Evolutionary conservation across 2,329 filamentous ascomycete species (phyloP).

Genomic region (Aureobasidium musti): DNA sequence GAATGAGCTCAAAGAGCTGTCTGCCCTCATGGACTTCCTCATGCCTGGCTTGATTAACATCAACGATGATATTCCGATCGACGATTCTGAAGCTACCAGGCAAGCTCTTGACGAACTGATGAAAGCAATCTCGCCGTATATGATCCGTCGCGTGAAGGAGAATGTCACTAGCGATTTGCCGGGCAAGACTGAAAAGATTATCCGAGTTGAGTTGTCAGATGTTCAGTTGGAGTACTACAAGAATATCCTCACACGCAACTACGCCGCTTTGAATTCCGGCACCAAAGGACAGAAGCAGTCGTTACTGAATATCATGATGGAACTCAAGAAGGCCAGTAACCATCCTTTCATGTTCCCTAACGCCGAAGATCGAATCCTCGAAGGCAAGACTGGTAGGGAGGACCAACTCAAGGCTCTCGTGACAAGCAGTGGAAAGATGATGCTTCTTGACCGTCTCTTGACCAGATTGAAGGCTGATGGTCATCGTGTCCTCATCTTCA

Average conservation of each 20-base stretch:
- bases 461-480: constrained; percentile 91
- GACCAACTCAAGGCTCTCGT: constrained; percentile 91
- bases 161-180: constrained; percentile 96
- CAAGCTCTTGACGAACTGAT: constrained; percentile 85
- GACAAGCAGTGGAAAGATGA: constrained; percentile 99
- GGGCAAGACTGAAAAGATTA: constrained; percentile 98
- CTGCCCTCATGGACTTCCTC: constrained; percentile 90
- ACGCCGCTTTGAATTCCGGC: constrained; percentile 88
- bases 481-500: constrained; percentile 96
- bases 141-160: constrained; percentile 93
- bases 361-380: constrained; percentile 82
- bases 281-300: constrained; percentile 91
- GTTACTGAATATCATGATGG: constrained; percentile 98
- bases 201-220: constrained; percentile 94
- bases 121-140: constrained; percentile 85
- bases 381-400: constrained; percentile 72
- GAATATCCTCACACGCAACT: constrained; percentile 96
- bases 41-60: constrained; percentile 93
- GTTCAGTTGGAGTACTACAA: constrained; percentile 98
- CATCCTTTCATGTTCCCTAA: constrained; percentile 98
- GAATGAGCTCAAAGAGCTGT: constrained; percentile 91
- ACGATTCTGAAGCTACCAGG: constrained; percentile 72
- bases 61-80: constrained; percentile 86
- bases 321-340: constrained; percentile 98
- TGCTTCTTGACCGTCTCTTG: constrained; percentile 93